Base-by-base conservation (phyloP, 2,329 filamentous ascomycete species). In the Berkeleyomyces basicola region DNA sequence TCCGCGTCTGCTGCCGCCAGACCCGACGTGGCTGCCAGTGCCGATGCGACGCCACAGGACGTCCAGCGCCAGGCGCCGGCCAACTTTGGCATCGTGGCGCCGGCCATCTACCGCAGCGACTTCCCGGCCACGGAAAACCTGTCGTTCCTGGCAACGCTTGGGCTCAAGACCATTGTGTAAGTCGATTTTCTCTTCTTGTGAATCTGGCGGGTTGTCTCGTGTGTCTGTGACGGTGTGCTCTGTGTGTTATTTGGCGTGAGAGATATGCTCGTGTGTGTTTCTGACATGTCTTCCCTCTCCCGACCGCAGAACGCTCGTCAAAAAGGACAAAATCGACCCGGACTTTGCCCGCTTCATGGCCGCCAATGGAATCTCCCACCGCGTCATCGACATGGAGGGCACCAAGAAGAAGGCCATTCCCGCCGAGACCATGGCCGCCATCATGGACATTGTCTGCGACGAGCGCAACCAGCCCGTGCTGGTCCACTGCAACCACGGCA, bases 401-500 rank as follows among this genome's bases (percentile, higher is more conserved):
- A 96, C 95, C 67, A 96, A 96, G 73, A 90, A 91, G 68, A 78
- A 85, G 62, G 79, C 79, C 7, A 89, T 89, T 43, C 81, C 86
- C 0, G 70, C 82, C 6, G 72, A 77, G 53, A 82, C 84, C 36
- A 89, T 96, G 79, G 79, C 80, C 66, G 76, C 81, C 6, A 89
- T 92, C 55, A 78, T 95, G 33, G 76, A 81, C 10, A 75, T 92
- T 49, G 80, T 92, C 47, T 77, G 92, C 61, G 82, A 95, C 69
- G 79, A 79, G 58, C 74, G 78, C 42, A 90, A 95, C 66, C 84
- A 93, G 67, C 91, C 91, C 0, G 73, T 96, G 9, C 78, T 96
- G 46, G 81, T 96, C 57, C 91, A 96, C 72, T 96, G 91, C 79
- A 96, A 96, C 71, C 91, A 95, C 68, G 91, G 91, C 70, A 93